Evolutionary conservation across 805 yeast species (phyloP), one percentile per base, ranked within the genome.

Genomic region (Myxozyma kluyveri): DNA sequence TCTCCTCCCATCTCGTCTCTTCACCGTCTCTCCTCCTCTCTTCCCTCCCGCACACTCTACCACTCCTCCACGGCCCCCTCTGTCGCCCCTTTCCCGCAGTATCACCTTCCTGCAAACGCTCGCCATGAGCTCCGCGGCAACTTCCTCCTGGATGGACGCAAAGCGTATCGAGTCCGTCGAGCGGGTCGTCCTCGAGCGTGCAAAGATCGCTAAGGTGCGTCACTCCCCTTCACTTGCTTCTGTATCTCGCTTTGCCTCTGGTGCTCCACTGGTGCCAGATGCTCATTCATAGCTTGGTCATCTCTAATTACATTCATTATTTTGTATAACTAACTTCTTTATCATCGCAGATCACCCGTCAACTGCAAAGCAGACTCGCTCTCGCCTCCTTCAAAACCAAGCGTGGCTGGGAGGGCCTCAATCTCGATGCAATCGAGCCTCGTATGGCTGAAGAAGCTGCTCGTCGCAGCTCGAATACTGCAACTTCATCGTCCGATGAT

Each of bases 341-440:
- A n/a, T n/a, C n/a, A n/a, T n/a, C n/a, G n/a, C n/a, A 64, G 67
- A 63, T 73, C 42, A 69, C 77, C 12, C 63, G 73, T 32, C 69
- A 68, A 52, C 66, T 73, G 48, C 73, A 74, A 53, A 67, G 70
- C 38, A 61, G 76, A 36, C 67, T 73, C 14, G 74, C 72, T 21
- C 60, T 69, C 44, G 77, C 77, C 5, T 63, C 71, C 23, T 66
- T 65, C 66, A 72, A 73, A 59, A 63, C 76, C 43, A 66, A 66
- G 46, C 64, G 71, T 3, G 74, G 74, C 29, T 68, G 71, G 68
- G 70, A 67, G 57, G 63, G 65, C 49, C 62, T 69, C 35, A 62
- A 62, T 32, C 57, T 70, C 27, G 72, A 69, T 42, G 42, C 66
- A 14, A 65, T 70, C 38, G 74, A 70, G 55, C 72, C 72, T 14